Evolutionary conservation across 2,329 filamentous ascomycete genomes (phyloP).

Genomic region (Aspergillus floridensis): DNA sequence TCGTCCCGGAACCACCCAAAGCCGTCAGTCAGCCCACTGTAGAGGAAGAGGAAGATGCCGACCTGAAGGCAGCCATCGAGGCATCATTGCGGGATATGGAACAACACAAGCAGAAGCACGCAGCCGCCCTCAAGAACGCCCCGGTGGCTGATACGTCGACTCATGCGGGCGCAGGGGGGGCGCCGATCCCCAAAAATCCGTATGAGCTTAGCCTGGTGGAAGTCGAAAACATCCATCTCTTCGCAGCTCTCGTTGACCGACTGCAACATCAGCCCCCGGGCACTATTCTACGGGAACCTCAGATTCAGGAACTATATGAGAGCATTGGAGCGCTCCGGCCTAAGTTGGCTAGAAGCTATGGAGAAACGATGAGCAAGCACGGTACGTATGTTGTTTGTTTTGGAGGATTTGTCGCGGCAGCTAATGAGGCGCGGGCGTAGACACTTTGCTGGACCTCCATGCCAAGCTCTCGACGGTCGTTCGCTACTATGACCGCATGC

Average conservation of each 20-base stretch:
- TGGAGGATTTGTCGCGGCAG: not conserved
- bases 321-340: conserved; percentile 91
- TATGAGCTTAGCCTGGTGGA: conserved; percentile 93
- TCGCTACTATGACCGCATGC: conserved; percentile 95
- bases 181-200: conserved; percentile 75
- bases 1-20: conserved; percentile 39
- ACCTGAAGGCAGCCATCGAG: conserved; percentile 90
- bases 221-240: conserved; percentile 96
- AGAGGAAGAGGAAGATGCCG: conserved; percentile 84
- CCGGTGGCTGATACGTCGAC: conserved; percentile 55
- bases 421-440: conserved; percentile 46
- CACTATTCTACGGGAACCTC: conserved; percentile 92
- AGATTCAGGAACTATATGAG: conserved; percentile 97
- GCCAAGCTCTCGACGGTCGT: conserved; percentile 95
- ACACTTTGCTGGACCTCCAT: conserved; percentile 89
- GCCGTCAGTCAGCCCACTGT: conserved; percentile 40
- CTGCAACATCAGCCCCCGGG: conserved; percentile 93
- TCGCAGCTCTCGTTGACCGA: conserved; percentile 88
- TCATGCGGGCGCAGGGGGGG: conserved; percentile 48
- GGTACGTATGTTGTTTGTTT: conserved; percentile 54
- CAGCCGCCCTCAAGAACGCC: conserved; percentile 78
- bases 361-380: conserved; percentile 99
- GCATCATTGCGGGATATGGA: conserved; percentile 96
- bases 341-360: conserved; percentile 91
- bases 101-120: conserved; percentile 90